Evolutionary conservation across 1,139 yeast genomes (phyloP).

Genomic region (Yamadazyma kanchanaburiensis): DNA sequence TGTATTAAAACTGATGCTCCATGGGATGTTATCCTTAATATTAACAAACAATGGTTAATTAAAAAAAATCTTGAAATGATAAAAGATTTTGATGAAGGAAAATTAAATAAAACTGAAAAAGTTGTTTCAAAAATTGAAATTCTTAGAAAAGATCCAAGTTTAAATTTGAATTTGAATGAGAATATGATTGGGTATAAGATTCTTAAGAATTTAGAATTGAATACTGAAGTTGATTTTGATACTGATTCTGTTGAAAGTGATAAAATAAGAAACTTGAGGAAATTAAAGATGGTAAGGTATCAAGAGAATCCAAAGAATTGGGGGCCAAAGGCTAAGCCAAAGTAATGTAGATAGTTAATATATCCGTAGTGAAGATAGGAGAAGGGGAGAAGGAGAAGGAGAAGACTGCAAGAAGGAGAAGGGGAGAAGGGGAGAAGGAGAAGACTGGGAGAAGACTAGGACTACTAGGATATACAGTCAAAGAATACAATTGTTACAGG

Average conservation of each 20-base stretch:
- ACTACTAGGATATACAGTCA: too few relatives aligned
- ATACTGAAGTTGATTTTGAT: constrained; percentile 43
- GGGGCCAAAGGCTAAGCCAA: constrained; percentile 90
- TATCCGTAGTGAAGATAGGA: too few relatives aligned
- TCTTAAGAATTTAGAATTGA: constrained; percentile 35
- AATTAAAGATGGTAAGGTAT: constrained; percentile 75
- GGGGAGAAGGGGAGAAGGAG: background rate
- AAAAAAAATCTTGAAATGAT: constrained; percentile 32
- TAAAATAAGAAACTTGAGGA: constrained; percentile 58
- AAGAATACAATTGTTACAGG: too few relatives aligned
- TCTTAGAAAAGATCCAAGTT: constrained; percentile 23
- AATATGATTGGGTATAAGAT: constrained; percentile 63
- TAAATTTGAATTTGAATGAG: constrained; percentile 34
- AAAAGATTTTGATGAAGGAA: constrained; percentile 20
- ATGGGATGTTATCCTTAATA: constrained; percentile 70
- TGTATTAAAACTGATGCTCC: constrained; percentile 90
- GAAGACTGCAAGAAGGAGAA: background rate
- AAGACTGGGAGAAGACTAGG: background rate
- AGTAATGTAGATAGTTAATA: constrained; percentile 2
- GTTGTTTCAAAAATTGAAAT: constrained; percentile 20
- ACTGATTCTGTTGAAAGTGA: constrained; percentile 53
- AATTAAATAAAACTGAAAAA: constrained; percentile 28
- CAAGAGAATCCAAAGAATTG: constrained; percentile 94
- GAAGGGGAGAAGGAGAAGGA: background rate
- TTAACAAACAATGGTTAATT: constrained; percentile 66